phyloP scores from a whole-genome alignment of 352 stramenopile genomes.

The Phytophthora colocasiae region DNA sequence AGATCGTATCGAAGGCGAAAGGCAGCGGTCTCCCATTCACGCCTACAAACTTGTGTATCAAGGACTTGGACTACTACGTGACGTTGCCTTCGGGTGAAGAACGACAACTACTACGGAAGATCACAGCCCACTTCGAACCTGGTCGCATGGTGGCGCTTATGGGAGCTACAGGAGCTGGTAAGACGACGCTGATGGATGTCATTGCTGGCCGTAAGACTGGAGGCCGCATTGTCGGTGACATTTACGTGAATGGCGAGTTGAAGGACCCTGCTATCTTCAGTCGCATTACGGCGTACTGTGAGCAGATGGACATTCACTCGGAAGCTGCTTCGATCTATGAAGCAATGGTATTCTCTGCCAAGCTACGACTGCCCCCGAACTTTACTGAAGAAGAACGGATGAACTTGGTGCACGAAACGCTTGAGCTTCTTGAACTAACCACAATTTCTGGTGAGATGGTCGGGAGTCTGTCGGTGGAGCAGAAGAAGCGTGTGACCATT shows the following conservation, averaged over 20 bases:
- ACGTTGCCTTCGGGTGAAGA: slow-evolving; percentile 58
- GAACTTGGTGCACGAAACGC: slow-evolving; percentile 54
- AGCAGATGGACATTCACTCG: slow-evolving; percentile 46
- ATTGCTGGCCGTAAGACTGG: slow-evolving; percentile 61
- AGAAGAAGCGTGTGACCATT: slow-evolving; percentile 95
- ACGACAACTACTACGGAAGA: slow-evolving; percentile 39
- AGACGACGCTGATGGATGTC: slow-evolving; percentile 66
- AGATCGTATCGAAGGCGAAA: background rate
- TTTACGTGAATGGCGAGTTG: slow-evolving; percentile 87
- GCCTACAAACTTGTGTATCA: slow-evolving; percentile 48
- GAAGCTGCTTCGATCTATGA: slow-evolving; percentile 79
- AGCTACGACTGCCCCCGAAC: slow-evolving; percentile 69
- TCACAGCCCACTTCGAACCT: slow-evolving; percentile 54
- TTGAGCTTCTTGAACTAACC: slow-evolving; percentile 62
- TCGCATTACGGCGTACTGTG: slow-evolving; percentile 69
- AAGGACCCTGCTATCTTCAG: slow-evolving; percentile 84
- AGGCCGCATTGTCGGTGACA: slow-evolving; percentile 76
- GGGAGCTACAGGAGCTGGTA: slow-evolving; percentile 62
- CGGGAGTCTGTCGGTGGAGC: slow-evolving; percentile 75
- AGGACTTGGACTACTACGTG: slow-evolving; percentile 59
- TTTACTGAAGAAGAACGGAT: slow-evolving; percentile 47
- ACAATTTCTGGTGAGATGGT: slow-evolving; percentile 55
- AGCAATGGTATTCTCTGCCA: slow-evolving; percentile 86
- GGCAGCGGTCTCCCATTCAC: slow-evolving; percentile 41
- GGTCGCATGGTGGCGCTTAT: slow-evolving; percentile 42